Evolutionary conservation across 352 stramenopile genomes (phyloP), one percentile per base, ranked within the genome.

Genomic region (Phytophthora quininea): DNA sequence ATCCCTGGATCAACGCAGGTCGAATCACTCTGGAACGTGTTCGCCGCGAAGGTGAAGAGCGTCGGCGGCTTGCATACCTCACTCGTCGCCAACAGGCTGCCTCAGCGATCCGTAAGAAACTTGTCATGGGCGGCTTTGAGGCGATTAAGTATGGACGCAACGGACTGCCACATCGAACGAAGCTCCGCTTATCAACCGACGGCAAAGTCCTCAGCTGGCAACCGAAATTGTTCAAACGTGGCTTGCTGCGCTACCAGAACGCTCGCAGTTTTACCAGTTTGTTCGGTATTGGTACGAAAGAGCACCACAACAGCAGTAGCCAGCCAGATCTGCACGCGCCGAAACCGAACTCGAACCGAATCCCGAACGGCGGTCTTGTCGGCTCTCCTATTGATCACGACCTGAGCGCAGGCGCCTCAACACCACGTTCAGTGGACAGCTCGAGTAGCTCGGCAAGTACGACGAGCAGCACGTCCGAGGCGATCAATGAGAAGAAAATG

Each of bases 101-200:
- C 19, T 84, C 88, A 14, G 67, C 62, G 1, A 89, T 95, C 50
- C 84, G 80, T 29, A 90, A 88, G 56, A 86, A 90, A 46, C 80
- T 95, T 8, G 76, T 76, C 6, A 91, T 84, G 65, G 80, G 74
- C 19, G 83, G 86, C 6, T 90, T 93, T 35, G 76, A 90, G 31
- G 84, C 86, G 2, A 73, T 96, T 62, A 96, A 96, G 62, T 92
- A 96, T 58, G 86, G 86, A 14, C 85, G 87, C 58, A 89, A 92
- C 30, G 88, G 88, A 0, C 62, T 92, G 29, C 84, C 84, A 5
- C 84, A 94, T 53, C 84, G 83, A 30, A 96, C 88, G 0, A 91
- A 91, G 53, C 66, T 96, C 30, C 76, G 80, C 0, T 77, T 96
- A 19, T 94, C 86, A 38, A 77, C 77, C 3, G 83, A 91, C 42